These are phyloP conservation scores for Sonneratia alba DNA, from an alignment of 345 rosid species.

Conservation along the genomic window DNA sequence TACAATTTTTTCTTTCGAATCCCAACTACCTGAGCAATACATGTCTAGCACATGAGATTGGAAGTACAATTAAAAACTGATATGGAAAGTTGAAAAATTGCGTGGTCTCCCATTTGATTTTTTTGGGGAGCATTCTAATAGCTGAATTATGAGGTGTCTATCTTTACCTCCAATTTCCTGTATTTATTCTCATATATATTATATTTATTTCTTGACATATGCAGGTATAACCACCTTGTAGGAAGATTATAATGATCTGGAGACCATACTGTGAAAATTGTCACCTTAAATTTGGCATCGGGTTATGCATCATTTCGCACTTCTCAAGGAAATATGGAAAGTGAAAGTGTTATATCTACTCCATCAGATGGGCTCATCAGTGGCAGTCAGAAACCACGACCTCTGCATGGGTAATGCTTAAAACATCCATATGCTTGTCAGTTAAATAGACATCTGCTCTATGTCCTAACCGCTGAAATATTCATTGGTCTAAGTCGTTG, in stretches of 20 bases:
- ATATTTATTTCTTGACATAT: neutral
- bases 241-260: conserved; percentile 24
- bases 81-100: neutral
- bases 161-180: too few relatives aligned
- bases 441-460: neutral
- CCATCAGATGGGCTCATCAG: conserved; percentile 44
- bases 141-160: too few relatives aligned
- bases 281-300: conserved; percentile 40
- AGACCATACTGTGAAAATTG: conserved; percentile 32
- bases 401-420: conserved; percentile 56
- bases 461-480: neutral
- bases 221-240: neutral
- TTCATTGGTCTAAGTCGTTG: neutral
- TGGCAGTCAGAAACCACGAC: conserved; percentile 40
- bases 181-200: too few relatives aligned
- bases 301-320: conserved; percentile 33
- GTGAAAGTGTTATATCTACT: conserved; percentile 45
- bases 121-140: neutral
- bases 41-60: neutral
- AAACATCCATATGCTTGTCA: neutral
- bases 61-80: neutral
- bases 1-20: too few relatives aligned
- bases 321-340: conserved; percentile 56
- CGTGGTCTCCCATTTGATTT: neutral
- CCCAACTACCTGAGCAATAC: too few relatives aligned